phyloP scores from a whole-genome alignment of 805 yeast species.

The Hanseniaspora thailandica region DNA sequence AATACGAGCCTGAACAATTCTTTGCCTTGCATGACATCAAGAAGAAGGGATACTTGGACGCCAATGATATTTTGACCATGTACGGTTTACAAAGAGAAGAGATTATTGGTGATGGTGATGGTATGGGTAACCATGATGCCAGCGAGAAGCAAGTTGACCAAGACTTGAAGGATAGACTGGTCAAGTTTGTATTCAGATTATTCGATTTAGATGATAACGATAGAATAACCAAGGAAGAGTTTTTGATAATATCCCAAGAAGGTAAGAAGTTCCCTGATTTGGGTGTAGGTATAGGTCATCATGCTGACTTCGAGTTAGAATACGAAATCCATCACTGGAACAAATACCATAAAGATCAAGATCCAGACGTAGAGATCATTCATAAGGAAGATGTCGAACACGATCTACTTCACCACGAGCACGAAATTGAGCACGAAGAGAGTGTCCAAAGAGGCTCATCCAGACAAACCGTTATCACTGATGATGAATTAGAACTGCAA shows the following conservation, averaged over 20 bases:
- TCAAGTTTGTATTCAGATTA: slow-evolving; percentile 41
- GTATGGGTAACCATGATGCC: slow-evolving; percentile 70
- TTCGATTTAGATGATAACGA: slow-evolving; percentile 61
- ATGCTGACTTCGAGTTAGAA: slow-evolving; percentile 83
- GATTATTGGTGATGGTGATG: slow-evolving; percentile 79
- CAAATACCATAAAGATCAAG: slow-evolving; percentile 59
- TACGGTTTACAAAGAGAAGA: slow-evolving; percentile 68
- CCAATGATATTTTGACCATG: slow-evolving; percentile 57
- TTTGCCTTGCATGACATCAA: slow-evolving; percentile 70
- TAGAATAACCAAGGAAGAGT: slow-evolving; percentile 54
- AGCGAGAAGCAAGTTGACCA: slow-evolving; percentile 47
- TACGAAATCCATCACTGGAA: slow-evolving; percentile 94
- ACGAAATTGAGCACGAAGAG: slow-evolving; percentile 58
- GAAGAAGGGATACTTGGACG: slow-evolving; percentile 44
- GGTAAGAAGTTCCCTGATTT: slow-evolving; percentile 82
- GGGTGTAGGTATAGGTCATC: slow-evolving; percentile 90
- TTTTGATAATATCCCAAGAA: slow-evolving; percentile 43
- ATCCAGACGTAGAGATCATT: slow-evolving; percentile 68
- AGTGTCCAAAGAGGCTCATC: slow-evolving; percentile 29
- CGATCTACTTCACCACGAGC: slow-evolving; percentile 74
- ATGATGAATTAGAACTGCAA: slow-evolving; percentile 32
- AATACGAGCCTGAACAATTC: slow-evolving; percentile 61
- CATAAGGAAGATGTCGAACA: slow-evolving; percentile 85
- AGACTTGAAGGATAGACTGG: slow-evolving; percentile 43
- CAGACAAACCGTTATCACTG: slow-evolving; percentile 30